phyloP scores from a whole-genome alignment of 257 asterid species.

The Prunella vulgaris region DNA sequence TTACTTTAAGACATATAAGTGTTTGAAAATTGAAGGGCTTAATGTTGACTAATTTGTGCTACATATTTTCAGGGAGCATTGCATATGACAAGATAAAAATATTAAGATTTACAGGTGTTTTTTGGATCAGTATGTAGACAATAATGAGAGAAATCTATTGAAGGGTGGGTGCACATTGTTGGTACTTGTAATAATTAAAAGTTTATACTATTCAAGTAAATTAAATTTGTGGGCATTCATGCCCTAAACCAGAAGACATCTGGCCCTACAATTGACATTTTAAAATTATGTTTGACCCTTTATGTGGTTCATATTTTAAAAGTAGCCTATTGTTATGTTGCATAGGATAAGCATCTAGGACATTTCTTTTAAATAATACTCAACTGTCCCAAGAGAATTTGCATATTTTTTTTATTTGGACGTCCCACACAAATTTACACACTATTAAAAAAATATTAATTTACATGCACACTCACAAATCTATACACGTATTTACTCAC shows the following conservation, averaged over 20 bases:
- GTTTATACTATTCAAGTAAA: slow-evolving; percentile 11
- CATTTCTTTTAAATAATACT: no score
- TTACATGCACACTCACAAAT: no score
- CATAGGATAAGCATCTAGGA: neutral
- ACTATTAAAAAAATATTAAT: no score
- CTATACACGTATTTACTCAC: no score
- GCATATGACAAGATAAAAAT: neutral
- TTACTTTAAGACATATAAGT: no score
- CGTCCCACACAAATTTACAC: no score
- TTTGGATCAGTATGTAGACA: neutral
- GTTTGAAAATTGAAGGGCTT: no score
- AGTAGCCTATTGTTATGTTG: neutral
- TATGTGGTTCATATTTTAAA: neutral
- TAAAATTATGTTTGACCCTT: neutral
- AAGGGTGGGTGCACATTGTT: neutral
- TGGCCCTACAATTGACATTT: slow-evolving; percentile 17
- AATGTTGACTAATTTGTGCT: neutral
- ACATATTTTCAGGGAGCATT: neutral
- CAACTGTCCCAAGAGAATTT: no score
- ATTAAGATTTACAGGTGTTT: neutral
- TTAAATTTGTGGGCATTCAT: neutral
- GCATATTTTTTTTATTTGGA: no score
- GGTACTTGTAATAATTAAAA: neutral
- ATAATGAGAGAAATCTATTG: slow-evolving; percentile 12
- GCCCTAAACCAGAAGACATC: slow-evolving; percentile 12